These are phyloP conservation scores for Talaromyces marneffei DNA, from an alignment of 2,329 filamentous ascomycete genomes.

Conservation along the genomic window DNA sequence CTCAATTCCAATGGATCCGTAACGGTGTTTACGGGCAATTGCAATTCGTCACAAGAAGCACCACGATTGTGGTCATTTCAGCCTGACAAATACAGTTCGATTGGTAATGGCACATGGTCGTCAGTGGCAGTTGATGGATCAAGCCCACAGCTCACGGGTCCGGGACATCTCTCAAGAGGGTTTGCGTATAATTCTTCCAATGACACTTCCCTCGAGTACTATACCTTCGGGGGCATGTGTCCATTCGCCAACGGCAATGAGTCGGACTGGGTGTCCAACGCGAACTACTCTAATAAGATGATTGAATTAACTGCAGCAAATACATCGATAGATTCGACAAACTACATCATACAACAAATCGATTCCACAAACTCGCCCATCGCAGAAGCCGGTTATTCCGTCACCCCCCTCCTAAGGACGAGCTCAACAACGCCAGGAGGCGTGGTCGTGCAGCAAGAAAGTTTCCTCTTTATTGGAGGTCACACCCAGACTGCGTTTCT, in stretches of 20 bases:
- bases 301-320: constrained; percentile 46
- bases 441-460: constrained; percentile 63
- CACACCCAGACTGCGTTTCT: constrained; percentile 80
- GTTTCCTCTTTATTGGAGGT: constrained; percentile 76
- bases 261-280: constrained; percentile 59
- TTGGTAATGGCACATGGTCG: constrained; percentile 53
- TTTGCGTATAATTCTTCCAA: constrained; percentile 61
- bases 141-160: constrained; percentile 30
- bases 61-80: constrained; percentile 64
- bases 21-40: constrained; percentile 68
- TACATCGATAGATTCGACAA: constrained; percentile 24
- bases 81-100: constrained; percentile 38
- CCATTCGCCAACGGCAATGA: constrained; percentile 44
- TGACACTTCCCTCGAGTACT: constrained; percentile 49
- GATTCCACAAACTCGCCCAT: constrained; percentile 60
- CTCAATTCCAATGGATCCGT: constrained; percentile 64
- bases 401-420: constrained; percentile 67
- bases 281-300: constrained; percentile 77
- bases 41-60: constrained; percentile 48
- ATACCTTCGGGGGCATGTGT: constrained; percentile 89
- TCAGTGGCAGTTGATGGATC: constrained; percentile 34
- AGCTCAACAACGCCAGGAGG: constrained; percentile 61
- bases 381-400: constrained; percentile 78
- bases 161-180: constrained; percentile 55
- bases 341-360: constrained; percentile 41